phyloP scores from a whole-genome alignment of 1,284 basidiomycete genomes.

The Puccinia novopanici region DNA sequence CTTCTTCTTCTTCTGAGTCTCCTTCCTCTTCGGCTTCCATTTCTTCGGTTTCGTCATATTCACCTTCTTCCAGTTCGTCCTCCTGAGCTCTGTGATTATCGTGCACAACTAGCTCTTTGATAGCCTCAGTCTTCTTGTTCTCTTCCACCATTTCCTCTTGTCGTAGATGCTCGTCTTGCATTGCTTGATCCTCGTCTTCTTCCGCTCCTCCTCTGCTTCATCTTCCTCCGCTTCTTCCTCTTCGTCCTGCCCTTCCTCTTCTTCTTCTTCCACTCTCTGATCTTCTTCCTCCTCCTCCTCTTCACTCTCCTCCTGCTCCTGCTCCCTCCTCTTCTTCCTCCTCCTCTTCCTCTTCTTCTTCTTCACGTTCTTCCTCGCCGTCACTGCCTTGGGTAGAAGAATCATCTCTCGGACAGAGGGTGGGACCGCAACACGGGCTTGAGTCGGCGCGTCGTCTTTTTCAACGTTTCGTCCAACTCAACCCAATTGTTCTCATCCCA shows the following conservation, averaged over 20 bases:
- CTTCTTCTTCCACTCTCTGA: constrained; percentile 40
- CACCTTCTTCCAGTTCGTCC: constrained; percentile 20
- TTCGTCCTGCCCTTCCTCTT: constrained; percentile 54
- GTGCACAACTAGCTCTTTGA: not conserved
- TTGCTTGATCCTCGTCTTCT: not conserved
- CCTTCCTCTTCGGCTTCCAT: no score
- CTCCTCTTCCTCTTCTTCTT: constrained; percentile 24
- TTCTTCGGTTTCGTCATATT: constrained; percentile 6
- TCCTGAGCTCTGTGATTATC: not conserved
- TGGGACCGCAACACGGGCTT: constrained; percentile 53
- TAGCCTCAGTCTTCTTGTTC: not conserved
- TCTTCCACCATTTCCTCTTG: not conserved
- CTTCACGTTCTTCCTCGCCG: constrained; percentile 10
- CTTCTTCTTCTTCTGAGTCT: no score
- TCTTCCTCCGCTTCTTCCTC: constrained; percentile 54
- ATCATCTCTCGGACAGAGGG: constrained; percentile 43
- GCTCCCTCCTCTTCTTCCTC: constrained; percentile 13
- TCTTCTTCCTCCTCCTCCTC: constrained; percentile 36
- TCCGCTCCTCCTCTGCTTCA: constrained; percentile 54
- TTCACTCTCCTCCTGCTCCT: constrained; percentile 7
- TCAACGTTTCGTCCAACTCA: constrained; percentile 77
- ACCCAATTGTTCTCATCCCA: constrained; percentile 76
- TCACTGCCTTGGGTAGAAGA: not conserved
- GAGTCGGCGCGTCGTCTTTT: constrained; percentile 71
- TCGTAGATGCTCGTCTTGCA: not conserved